Evolutionary conservation across 116 monocot species (phyloP).

Genomic region (Dioscorea cayenensis): DNA sequence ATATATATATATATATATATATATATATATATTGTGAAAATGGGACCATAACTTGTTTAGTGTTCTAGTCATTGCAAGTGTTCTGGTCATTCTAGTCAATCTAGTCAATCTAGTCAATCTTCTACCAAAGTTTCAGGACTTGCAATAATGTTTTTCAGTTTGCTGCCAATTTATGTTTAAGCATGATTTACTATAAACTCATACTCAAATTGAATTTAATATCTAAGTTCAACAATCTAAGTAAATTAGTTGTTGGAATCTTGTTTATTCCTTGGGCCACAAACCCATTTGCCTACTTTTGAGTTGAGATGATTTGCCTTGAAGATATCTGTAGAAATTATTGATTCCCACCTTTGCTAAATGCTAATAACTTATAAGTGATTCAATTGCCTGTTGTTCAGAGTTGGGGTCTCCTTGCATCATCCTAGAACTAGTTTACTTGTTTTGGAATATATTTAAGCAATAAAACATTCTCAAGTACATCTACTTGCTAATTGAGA

Average conservation of each 20-base stretch:
- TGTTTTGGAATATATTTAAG: conserved; percentile 32
- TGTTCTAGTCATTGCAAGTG: too few species aligned
- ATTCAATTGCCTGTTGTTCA: conserved; percentile 15
- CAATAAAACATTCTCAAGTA: conserved; percentile 21
- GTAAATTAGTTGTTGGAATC: neutral
- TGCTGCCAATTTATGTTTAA: too few species aligned
- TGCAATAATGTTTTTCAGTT: too few species aligned
- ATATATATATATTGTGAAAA: too few species aligned
- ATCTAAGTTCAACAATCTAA: neutral
- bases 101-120: too few species aligned
- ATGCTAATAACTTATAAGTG: conserved; percentile 7
- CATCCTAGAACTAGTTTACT: conserved; percentile 38
- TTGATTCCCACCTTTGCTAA: conserved; percentile 5
- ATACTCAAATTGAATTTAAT: too few species aligned
- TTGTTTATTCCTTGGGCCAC: neutral
- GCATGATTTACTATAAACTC: too few species aligned
- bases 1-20: too few species aligned
- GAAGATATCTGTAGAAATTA: conserved; percentile 1
- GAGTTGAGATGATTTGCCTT: neutral
- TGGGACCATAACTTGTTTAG: too few species aligned
- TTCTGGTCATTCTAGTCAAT: too few species aligned
- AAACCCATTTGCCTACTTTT: neutral
- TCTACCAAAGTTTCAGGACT: too few species aligned
- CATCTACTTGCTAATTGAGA: conserved; percentile 13
- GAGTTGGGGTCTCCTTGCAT: conserved; percentile 30